phyloP scores from a whole-genome alignment of 768 basidiomycete genomes.

The Kwoniella dendrophila region DNA sequence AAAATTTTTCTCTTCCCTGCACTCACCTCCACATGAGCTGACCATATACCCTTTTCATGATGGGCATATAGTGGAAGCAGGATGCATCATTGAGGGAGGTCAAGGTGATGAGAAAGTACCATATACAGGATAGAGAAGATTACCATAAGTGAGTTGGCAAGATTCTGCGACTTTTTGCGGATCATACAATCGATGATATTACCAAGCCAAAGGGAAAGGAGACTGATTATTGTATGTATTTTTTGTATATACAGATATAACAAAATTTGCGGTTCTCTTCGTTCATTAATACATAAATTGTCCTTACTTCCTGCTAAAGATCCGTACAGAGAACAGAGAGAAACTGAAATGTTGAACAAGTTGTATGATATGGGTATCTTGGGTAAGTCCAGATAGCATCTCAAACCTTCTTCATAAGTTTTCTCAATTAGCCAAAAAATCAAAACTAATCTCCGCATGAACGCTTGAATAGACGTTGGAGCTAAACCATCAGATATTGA shows the following conservation, averaged over 20 bases:
- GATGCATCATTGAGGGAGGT: constrained; percentile 88
- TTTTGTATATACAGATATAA: constrained; percentile 70
- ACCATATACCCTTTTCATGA: background rate
- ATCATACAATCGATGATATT: background rate
- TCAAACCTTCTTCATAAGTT: background rate
- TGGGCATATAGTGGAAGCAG: constrained; percentile 83
- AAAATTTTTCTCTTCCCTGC: constrained; percentile 13
- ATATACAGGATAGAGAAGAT: constrained; percentile 90
- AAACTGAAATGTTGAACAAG: constrained; percentile 84
- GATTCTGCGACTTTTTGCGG: constrained; percentile 4
- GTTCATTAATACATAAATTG: constrained; percentile 81
- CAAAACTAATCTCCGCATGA: background rate
- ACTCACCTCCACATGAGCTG: no score
- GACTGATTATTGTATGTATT: background rate
- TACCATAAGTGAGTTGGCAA: constrained; percentile 72
- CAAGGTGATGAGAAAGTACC: constrained; percentile 92
- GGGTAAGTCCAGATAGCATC: constrained; percentile 37
- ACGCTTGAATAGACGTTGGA: constrained; percentile 61
- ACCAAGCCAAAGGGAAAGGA: background rate
- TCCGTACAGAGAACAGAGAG: constrained; percentile 80
- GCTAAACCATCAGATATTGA: constrained; percentile 93
- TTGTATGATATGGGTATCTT: constrained; percentile 97
- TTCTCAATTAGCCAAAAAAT: no score
- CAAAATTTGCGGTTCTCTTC: constrained; percentile 84
- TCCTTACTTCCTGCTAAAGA: constrained; percentile 86